Evolutionary conservation across 768 basidiomycete species (phyloP), one percentile per base, ranked within the genome.

Genomic region (Filobasidium wieringae): DNA sequence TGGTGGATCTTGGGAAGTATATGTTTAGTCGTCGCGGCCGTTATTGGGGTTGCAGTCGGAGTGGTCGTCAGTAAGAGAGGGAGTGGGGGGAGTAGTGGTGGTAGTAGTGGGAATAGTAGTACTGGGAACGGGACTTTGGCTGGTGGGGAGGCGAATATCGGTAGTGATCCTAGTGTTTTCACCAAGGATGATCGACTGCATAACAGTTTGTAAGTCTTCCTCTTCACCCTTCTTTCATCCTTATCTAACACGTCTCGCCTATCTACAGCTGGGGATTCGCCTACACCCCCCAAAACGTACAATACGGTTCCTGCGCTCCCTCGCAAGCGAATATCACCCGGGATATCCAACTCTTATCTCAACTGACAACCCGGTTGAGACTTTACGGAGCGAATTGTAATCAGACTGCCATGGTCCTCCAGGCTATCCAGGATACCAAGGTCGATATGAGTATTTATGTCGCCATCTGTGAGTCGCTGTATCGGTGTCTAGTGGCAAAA

Each of bases 401-500:
- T 60, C 71, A 73, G 51, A 72, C 75, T 3, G 70, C 73, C 9
- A 51, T 77, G 43, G 71, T 76, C 77, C 80, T 97, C 30, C 86
- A 91, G 63, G 93, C 92, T 17, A 90, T 99, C 65, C 79, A 84
- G 66, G 83, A 82, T 59, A 95, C 92, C 33, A 87, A 92, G 74
- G 86, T 89, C 36, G 78, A 93, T 72, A 80, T 95, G 81, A 78
- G 74, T 4, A 86, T 92, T 5, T 90, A 77, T 64, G 58, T 72
- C 2, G 72, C 67, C 34, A 70, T 75, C 27, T 75, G 69, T 69
- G 52, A 58, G 66, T 63, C n/a, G 17, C 19, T 2, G 15, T 24
- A 24, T 7, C n/a, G 43, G 14, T 4, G 1, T 47, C 34, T 26
- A 26, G 15, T 47, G 4, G 22, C 43, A 6, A 27, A 7, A 47